Evolutionary conservation across 805 yeast species (phyloP), one percentile per base, ranked within the genome.

Genomic region (Saccharomycopsis lassenensis): DNA sequence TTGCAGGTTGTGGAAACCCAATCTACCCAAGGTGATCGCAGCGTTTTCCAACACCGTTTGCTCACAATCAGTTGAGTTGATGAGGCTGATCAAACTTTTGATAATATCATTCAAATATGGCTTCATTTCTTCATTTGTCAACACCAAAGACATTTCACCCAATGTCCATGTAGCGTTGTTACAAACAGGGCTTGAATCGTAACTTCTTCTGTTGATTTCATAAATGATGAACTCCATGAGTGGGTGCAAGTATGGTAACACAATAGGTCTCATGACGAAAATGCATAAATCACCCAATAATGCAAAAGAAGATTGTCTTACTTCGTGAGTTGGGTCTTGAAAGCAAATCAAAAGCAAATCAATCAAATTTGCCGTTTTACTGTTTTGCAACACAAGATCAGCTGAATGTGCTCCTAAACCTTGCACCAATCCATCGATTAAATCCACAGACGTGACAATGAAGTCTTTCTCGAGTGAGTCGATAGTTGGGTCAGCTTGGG

Each of bases 81-180:
- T 54, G n/a, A 78, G 65, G 5, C 77, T 74, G 11, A 79, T 69
- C 38, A 83, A 56, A 16, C 75, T 55, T 29, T 62, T 65, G 43
- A 76, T 61, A 44, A 80, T 56, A 42, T 73, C 74, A 25, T 55
- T 58, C 30, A 77, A 54, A 49, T 69, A 78, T 11, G 74, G 75
- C 29, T 58, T 59, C 43, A 77, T 47, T 26, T 64, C 62, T 1
- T 63, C 61, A 15, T 55, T 55, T 2, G 67, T 54, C 11, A 71
- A 50, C 38, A 82, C 69, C 50, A 86, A 62, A 3, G 84, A 67
- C 21, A 91, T 73, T 54, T 91, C 94, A 29, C 98, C 97, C 10
- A 82, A 59, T 2, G 95, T 73, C 98, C 98, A 91, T 33, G 84
- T 75, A 1, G 97, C 91, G 56, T 91, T 91, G 57, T 82, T 83